Base-by-base conservation (phyloP, 441 rosid genomes). In the Erodium chrysanthum region DNA sequence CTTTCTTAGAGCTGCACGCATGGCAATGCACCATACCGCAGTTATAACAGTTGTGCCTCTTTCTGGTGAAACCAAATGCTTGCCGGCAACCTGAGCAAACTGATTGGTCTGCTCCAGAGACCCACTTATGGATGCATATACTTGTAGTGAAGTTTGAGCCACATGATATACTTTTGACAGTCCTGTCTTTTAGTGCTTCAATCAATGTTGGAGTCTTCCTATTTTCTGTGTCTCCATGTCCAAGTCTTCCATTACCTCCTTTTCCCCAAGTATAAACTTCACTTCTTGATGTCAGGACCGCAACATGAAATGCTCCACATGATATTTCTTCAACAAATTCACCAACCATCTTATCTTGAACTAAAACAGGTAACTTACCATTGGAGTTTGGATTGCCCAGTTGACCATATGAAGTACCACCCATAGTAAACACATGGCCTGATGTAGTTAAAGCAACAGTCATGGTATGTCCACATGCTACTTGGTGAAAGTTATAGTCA, bases 251-350 rank as follows among this genome's bases (percentile, higher is more conserved):
- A 79, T 93, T 93, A 73, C 96, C 86, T 68, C 97, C 98, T 79
- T 90, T 90, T 50, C 97, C 98, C 98, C 98, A 93, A 9, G 95
- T 88, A 73, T 86, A 92, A 68, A 92, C 96, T 81, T 92, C 96
- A n/a, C 92, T 88, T 79, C 82, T 88, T 33, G 96, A 85, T 76
- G 96, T 93, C 79, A 88, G 80, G 73, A 85, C 95, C 52, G 87
- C 97, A 74, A 90, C 96, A 82, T 93, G 98, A 80, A 87, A 87
- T 73, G 96, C 92, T 70, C 98, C 98, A 74, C 97, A 88, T 66
- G 97, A 82, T 72, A 93, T 85, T 80, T 90, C 95, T 85, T 90
- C 90, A 42, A 93, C 91, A 74, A 85, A 88, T 82, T 81, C 84
- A 82, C 84, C 89, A 29, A 84, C 81, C 50, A 93, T 86, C 81